Evolutionary conservation across 805 yeast species (phyloP).

Genomic region (Gaillardinia entomophila): DNA sequence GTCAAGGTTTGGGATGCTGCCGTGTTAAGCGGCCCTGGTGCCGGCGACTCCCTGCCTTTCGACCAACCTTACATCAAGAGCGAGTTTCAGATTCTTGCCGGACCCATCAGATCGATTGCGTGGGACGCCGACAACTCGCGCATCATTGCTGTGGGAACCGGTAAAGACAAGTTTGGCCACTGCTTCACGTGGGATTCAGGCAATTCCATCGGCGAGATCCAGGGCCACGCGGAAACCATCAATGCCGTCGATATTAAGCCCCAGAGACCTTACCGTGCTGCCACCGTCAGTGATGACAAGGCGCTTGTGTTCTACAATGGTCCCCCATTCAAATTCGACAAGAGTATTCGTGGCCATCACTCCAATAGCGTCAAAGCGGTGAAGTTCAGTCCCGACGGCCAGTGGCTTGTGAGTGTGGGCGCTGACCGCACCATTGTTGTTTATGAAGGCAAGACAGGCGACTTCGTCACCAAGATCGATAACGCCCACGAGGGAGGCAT

Average conservation of each 20-base stretch:
- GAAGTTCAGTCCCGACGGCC: conserved; percentile 77
- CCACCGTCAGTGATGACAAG: conserved; percentile 86
- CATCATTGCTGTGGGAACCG: conserved; percentile 91
- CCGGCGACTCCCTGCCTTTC: conserved; percentile 30
- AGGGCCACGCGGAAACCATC: conserved; percentile 82
- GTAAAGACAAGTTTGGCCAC: conserved; percentile 86
- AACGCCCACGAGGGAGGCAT: conserved; percentile 73
- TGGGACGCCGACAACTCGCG: conserved; percentile 91
- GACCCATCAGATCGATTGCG: conserved; percentile 73
- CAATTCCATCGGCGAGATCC: conserved; percentile 92
- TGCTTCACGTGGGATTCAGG: conserved; percentile 94
- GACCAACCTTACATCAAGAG: conserved; percentile 61
- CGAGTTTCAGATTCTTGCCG: conserved; percentile 74
- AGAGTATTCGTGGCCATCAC: conserved; percentile 69
- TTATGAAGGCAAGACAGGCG: conserved; percentile 88
- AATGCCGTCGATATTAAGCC: conserved; percentile 83
- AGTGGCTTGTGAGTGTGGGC: conserved; percentile 71
- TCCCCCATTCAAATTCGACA: conserved; percentile 86
- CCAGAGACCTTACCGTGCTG: conserved; percentile 87
- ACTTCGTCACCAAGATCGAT: conserved; percentile 46
- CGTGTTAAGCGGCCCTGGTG: conserved; percentile 25
- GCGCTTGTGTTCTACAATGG: conserved; percentile 82
- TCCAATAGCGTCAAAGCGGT: conserved; percentile 77
- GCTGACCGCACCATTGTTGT: conserved; percentile 72
- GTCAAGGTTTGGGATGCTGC: conserved; percentile 80